phyloP scores from a whole-genome alignment of 208 protist genomes.

The Leishmania lainsoni region DNA sequence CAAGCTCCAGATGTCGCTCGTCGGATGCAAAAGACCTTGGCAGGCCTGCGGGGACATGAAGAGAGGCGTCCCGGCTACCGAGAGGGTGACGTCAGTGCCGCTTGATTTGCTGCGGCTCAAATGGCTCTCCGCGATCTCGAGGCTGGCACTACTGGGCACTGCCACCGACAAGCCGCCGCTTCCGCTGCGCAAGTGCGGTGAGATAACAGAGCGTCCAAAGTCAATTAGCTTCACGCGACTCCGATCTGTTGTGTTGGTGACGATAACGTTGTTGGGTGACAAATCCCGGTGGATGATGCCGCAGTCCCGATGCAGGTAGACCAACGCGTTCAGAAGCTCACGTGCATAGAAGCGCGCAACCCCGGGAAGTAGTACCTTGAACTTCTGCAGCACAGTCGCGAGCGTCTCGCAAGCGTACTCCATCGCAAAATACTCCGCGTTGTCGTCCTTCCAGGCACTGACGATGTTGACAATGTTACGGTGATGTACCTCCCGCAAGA shows the following conservation, averaged over 20 bases:
- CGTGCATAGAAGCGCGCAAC: slow-evolving; percentile 49
- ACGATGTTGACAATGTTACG: slow-evolving; percentile 74
- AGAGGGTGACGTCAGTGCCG: background rate
- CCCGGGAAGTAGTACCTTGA: slow-evolving; percentile 40
- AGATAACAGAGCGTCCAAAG: slow-evolving; percentile 63
- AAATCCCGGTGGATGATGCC: slow-evolving; percentile 79
- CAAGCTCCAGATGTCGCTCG: slow-evolving; percentile 84
- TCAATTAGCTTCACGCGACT: slow-evolving; percentile 65
- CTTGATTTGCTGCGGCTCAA: background rate
- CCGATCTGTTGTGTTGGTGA: slow-evolving; percentile 67
- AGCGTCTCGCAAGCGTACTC: slow-evolving; percentile 79
- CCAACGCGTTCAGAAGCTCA: slow-evolving; percentile 64
- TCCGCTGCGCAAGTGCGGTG: background rate
- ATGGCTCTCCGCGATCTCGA: background rate
- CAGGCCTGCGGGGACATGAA: slow-evolving; percentile 88
- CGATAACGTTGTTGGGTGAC: slow-evolving; percentile 77
- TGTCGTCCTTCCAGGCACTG: slow-evolving; percentile 40
- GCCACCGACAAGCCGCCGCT: background rate
- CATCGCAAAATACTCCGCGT: slow-evolving; percentile 60
- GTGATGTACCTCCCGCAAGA: slow-evolving; percentile 52
- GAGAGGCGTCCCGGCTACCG: slow-evolving; percentile 65
- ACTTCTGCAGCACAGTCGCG: slow-evolving; percentile 47
- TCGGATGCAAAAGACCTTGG: slow-evolving; percentile 48
- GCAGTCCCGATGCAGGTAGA: slow-evolving; percentile 58
- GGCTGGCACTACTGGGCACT: background rate